A percentile compares a stretch with the other conserved stretches of the same genome.
These are phyloP conservation scores for Xanthoconium stramineum DNA, from an alignment of 768 basidiomycete species.

Conservation along the genomic window DNA sequence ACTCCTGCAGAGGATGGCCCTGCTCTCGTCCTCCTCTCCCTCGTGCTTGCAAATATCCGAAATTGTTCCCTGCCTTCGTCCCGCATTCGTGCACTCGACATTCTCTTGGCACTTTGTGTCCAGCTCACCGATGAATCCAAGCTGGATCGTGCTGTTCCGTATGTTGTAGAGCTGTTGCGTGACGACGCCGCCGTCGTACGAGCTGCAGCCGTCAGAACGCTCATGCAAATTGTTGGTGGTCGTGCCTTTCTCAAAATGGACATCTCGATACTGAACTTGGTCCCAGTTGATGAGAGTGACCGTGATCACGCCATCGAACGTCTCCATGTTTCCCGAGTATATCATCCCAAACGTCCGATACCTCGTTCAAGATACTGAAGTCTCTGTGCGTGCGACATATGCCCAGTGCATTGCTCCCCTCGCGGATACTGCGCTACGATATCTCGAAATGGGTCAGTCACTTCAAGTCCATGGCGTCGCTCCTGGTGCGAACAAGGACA, in stretches of 20 bases:
- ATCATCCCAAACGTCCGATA: slow-evolving; percentile 88
- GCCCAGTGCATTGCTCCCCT: slow-evolving; percentile 84
- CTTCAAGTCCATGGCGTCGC: slow-evolving; percentile 76
- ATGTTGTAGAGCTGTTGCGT: slow-evolving; percentile 81
- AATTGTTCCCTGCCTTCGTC: slow-evolving; percentile 85
- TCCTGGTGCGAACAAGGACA: slow-evolving; percentile 40
- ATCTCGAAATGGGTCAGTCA: slow-evolving; percentile 92
- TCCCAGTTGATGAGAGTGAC: slow-evolving; percentile 57
- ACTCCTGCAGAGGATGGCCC: slow-evolving; percentile 80
- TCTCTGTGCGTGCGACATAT: slow-evolving; percentile 76
- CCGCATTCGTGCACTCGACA: slow-evolving; percentile 79
- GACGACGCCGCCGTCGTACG: slow-evolving; percentile 86
- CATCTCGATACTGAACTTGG: slow-evolving; percentile 26
- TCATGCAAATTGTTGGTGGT: slow-evolving; percentile 76
- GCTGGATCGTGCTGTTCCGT: slow-evolving; percentile 89
- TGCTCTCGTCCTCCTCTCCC: slow-evolving; percentile 80
- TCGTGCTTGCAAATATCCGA: slow-evolving; percentile 85
- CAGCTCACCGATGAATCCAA: slow-evolving; percentile 94
- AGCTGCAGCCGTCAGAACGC: slow-evolving; percentile 68
- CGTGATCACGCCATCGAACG: slow-evolving; percentile 61
- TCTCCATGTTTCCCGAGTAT: slow-evolving; percentile 89
- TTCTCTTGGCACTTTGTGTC: slow-evolving; percentile 76
- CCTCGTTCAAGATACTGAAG: slow-evolving; percentile 78
- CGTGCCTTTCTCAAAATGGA: not conserved
- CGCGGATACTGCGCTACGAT: slow-evolving; percentile 82